These are phyloP conservation scores for Irpex sp. DNA, from an alignment of 1,284 basidiomycete genomes.

Conservation along the genomic window DNA sequence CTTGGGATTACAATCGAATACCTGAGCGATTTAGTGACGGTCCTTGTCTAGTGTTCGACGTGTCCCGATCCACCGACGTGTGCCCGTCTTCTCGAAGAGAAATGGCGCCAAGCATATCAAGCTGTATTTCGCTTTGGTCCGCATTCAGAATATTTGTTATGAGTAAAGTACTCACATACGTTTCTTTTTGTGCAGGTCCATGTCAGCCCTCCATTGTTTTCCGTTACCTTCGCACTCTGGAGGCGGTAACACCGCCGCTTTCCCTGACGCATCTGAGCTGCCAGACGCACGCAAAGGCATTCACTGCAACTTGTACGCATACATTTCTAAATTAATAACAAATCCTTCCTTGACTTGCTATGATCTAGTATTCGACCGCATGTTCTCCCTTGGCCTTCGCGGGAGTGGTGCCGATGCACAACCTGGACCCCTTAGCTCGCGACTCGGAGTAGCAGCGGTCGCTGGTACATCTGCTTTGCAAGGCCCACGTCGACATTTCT, in stretches of 20 bases:
- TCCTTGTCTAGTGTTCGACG: slow-evolving; percentile 54
- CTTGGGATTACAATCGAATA: background rate
- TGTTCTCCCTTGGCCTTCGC: slow-evolving; percentile 82
- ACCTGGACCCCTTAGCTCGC: slow-evolving; percentile 40
- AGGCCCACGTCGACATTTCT: slow-evolving; percentile 73
- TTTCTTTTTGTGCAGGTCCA: slow-evolving; percentile 39
- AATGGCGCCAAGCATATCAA: slow-evolving; percentile 86
- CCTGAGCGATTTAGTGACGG: background rate
- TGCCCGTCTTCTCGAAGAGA: slow-evolving; percentile 87
- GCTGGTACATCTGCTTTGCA: slow-evolving; percentile 44
- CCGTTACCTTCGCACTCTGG: slow-evolving; percentile 76
- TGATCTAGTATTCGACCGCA: slow-evolving; percentile 77
- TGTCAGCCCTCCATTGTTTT: slow-evolving; percentile 89
- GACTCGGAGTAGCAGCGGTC: slow-evolving; percentile 47
- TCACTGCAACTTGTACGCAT: slow-evolving; percentile 71
- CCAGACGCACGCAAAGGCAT: slow-evolving; percentile 81
- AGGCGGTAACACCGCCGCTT: slow-evolving; percentile 77
- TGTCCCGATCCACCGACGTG: slow-evolving; percentile 81
- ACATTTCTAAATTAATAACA: background rate
- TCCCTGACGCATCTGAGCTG: slow-evolving; percentile 79
- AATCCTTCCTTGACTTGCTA: no score
- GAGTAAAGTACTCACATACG: background rate
- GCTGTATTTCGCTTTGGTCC: slow-evolving; percentile 83
- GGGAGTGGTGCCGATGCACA: slow-evolving; percentile 59
- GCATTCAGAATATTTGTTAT: slow-evolving; percentile 8